Conservation (phyloP, 345 rosid genomes). For the Eucalyptus paniculata region DNA sequence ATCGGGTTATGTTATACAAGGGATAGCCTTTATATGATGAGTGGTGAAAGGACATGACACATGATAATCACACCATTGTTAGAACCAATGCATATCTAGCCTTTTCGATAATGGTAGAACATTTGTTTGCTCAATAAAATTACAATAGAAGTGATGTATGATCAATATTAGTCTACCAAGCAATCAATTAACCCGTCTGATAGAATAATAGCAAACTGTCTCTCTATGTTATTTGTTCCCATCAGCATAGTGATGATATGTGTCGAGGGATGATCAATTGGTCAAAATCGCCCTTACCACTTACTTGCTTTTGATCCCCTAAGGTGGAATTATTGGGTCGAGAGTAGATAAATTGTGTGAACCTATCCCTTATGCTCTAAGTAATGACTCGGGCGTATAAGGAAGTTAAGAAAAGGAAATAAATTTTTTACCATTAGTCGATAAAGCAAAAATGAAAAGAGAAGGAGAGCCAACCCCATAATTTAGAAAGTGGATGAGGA, state of each 20-base stretch:
- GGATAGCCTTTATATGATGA: neutral
- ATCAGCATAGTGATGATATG: neutral
- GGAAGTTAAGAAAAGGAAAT: neutral
- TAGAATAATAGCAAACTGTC: neutral
- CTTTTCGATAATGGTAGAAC: neutral
- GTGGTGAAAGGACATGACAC: neutral
- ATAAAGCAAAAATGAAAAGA: neutral
- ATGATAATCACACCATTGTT: neutral
- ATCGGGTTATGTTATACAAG: neutral
- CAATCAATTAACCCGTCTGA: neutral
- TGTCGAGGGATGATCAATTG: neutral
- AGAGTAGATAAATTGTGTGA: neutral
- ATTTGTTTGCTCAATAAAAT: neutral
- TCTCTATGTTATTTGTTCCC: neutral
- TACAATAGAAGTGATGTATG: neutral
- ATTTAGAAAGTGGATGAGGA: neutral
- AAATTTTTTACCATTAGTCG: neutral
- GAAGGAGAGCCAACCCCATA: neutral
- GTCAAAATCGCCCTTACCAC: neutral
- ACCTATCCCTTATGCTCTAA: neutral
- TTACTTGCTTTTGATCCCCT: neutral
- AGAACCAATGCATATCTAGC: neutral
- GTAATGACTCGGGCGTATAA: rapidly evolving
- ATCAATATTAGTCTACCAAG: rapidly evolving
- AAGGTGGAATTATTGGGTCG: neutral